Evolutionary conservation across 306 rosid genomes (phyloP).

Genomic region (Fragaria nilgerrensis): DNA sequence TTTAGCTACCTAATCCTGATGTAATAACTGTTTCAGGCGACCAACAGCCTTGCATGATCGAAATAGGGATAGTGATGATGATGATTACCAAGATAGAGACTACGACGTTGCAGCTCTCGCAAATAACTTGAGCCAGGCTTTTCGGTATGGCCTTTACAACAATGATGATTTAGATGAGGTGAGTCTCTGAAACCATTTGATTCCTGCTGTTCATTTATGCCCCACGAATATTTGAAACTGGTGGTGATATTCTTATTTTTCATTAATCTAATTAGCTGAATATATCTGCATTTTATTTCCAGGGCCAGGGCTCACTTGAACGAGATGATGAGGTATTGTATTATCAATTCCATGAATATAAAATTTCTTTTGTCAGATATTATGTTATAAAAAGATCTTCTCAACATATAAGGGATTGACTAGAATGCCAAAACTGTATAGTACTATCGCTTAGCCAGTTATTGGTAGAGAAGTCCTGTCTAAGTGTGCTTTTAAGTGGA

Average conservation of each 20-base stretch:
- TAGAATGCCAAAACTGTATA: neutral
- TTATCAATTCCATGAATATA: neutral
- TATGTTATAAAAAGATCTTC: neutral
- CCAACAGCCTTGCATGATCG: conserved; percentile 92
- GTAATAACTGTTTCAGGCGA: conserved; percentile 61
- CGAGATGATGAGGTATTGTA: conserved; percentile 87
- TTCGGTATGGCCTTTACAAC: conserved; percentile 86
- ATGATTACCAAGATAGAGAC: conserved; percentile 94
- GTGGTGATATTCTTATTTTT: neutral
- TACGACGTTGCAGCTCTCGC: conserved; percentile 97
- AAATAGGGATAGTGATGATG: conserved; percentile 91
- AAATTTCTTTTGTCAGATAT: neutral
- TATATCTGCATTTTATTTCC: conserved; percentile 29
- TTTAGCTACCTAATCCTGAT: conserved; percentile 16
- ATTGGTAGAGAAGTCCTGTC: neutral
- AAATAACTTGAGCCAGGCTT: conserved; percentile 93
- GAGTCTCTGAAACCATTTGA: conserved; percentile 5
- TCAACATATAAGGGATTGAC: neutral
- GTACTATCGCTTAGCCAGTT: neutral
- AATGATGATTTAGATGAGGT: conserved; percentile 93
- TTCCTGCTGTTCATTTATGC: neutral
- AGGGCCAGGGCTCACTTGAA: conserved; percentile 96
- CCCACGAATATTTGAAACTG: neutral
- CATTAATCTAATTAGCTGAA: neutral
- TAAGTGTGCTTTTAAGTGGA: neutral